Percentiles rank a stretch among this genome's conserved stretches.
phyloP scores from a whole-genome alignment of 2,329 filamentous ascomycete species.

The Xylariaceae sp. region DNA sequence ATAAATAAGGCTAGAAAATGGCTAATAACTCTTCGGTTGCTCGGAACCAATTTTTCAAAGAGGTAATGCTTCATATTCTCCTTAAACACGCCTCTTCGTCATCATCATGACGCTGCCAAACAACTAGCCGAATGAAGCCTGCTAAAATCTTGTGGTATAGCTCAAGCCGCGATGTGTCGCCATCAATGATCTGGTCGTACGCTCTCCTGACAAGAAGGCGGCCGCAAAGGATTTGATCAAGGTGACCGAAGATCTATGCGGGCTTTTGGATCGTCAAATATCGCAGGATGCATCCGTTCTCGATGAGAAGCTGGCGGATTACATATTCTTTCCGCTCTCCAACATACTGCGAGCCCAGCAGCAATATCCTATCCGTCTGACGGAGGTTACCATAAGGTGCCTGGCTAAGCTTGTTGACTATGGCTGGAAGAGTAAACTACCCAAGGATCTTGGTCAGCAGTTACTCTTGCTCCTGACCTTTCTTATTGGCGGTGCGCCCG shows the following conservation, averaged over 20 bases:
- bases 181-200: conserved; percentile 53
- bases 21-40: conserved; percentile 20
- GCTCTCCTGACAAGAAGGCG: conserved; percentile 39
- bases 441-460: conserved; percentile 70
- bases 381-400: conserved; percentile 73
- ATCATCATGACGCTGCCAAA: background rate
- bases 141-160: conserved; percentile 33
- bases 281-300: conserved; percentile 46
- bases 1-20: conserved; percentile 21
- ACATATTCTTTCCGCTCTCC: conserved; percentile 88
- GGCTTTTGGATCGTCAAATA: conserved; percentile 42
- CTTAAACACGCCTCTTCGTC: background rate
- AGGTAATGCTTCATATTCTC: conserved; percentile 26
- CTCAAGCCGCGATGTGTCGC: conserved; percentile 58
- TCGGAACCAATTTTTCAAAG: conserved; percentile 31
- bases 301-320: conserved; percentile 83
- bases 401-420: conserved; percentile 65
- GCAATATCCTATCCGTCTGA: conserved; percentile 60
- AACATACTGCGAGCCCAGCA: conserved; percentile 76
- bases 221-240: conserved; percentile 41
- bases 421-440: conserved; percentile 72
- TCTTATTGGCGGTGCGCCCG: conserved; percentile 67
- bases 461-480: conserved; percentile 80
- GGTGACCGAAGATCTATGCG: conserved; percentile 41
- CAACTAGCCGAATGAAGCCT: background rate